These are phyloP conservation scores for Chaetomium globosum DNA, from an alignment of 2,329 filamentous ascomycete species.

Conservation along the genomic window DNA sequence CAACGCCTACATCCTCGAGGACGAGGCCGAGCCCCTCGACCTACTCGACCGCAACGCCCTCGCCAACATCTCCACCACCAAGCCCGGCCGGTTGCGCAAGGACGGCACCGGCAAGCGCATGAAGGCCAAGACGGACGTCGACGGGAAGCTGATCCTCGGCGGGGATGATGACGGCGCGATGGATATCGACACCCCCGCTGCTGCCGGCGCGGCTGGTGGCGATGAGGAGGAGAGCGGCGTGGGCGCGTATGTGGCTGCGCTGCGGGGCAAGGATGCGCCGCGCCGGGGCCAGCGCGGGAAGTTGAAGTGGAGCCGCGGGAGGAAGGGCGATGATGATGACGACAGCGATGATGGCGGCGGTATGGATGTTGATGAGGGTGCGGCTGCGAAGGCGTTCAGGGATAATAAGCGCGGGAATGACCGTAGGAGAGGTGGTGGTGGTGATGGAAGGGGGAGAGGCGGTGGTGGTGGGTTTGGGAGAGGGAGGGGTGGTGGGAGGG, in stretches of 20 bases:
- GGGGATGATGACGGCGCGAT: constrained; percentile 59
- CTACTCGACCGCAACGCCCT: constrained; percentile 86
- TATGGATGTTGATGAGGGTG: constrained; percentile 45
- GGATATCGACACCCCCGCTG: constrained; percentile 55
- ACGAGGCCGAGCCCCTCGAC: constrained; percentile 92
- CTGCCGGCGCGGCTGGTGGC: constrained; percentile 33
- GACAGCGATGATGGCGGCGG: constrained; percentile 50
- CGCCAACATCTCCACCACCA: constrained; percentile 90
- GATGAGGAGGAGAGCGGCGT: constrained; percentile 57
- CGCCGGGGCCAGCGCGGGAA: constrained; percentile 67
- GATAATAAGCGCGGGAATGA: constrained; percentile 36
- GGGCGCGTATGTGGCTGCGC: constrained; percentile 69
- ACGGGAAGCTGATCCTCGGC: constrained; percentile 80
- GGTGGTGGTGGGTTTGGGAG: constrained; percentile 15
- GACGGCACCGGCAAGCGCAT: constrained; percentile 59
- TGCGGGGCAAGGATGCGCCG: constrained; percentile 67
- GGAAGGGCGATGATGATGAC: constrained; percentile 54
- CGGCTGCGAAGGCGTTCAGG: constrained; percentile 54
- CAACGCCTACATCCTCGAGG: constrained; percentile 87
- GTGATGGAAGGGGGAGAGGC: constrained; percentile 17
- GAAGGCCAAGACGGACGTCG: constrained; percentile 71
- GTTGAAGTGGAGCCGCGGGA: constrained; percentile 63
- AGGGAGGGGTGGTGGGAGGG: constrained; percentile 20
- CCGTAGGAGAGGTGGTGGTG: constrained; percentile 8
- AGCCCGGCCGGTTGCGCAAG: constrained; percentile 68